phyloP scores from a whole-genome alignment of 2,329 filamentous ascomycete genomes.

The Xylariaceae sp. region DNA sequence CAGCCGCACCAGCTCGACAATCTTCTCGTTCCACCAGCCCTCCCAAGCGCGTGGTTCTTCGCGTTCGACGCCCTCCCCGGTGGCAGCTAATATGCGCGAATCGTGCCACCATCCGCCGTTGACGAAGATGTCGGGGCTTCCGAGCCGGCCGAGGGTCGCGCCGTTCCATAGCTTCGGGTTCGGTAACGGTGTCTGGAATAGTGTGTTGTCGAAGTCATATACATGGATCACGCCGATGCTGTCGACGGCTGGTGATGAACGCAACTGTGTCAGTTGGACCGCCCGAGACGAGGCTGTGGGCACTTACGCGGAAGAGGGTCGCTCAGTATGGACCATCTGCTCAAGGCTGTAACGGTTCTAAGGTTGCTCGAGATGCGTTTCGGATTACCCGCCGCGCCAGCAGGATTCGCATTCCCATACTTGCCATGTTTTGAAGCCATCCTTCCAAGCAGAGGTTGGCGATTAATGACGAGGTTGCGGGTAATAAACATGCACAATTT shows the following conservation, averaged over 20 bases:
- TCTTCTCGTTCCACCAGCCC: conserved; percentile 94
- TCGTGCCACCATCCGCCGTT: conserved; percentile 98
- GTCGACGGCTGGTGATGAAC: conserved; percentile 49
- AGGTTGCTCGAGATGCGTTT: conserved; percentile 6
- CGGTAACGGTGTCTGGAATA: conserved; percentile 87
- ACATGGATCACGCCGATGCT: conserved; percentile 78
- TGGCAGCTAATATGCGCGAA: conserved; percentile 74
- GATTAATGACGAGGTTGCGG: conserved; percentile 9
- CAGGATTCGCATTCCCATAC: conserved; percentile 17
- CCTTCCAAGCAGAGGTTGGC: conserved; percentile 12
- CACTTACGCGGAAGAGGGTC: conserved; percentile 62
- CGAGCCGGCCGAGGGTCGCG: conserved; percentile 69
- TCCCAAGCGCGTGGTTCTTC: conserved; percentile 83
- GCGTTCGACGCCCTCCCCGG: conserved; percentile 72
- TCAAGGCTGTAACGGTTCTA: conserved; percentile 66
- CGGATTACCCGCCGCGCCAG: conserved; percentile 8
- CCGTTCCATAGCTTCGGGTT: conserved; percentile 84
- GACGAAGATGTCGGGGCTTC: conserved; percentile 68
- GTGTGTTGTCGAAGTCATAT: conserved; percentile 97
- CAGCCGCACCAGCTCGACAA: conserved; percentile 73
- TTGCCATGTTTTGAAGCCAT: conserved; percentile 25
- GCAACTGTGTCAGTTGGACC: not conserved
- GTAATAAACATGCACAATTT: conserved; percentile 11
- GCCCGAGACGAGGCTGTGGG: too few species aligned
- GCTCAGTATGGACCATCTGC: conserved; percentile 76